A percentile compares a stretch with the other conserved stretches of the same genome.
Evolutionary conservation across 768 basidiomycete genomes (phyloP).

Genomic region (Sistotremastrum niveocremeum): DNA sequence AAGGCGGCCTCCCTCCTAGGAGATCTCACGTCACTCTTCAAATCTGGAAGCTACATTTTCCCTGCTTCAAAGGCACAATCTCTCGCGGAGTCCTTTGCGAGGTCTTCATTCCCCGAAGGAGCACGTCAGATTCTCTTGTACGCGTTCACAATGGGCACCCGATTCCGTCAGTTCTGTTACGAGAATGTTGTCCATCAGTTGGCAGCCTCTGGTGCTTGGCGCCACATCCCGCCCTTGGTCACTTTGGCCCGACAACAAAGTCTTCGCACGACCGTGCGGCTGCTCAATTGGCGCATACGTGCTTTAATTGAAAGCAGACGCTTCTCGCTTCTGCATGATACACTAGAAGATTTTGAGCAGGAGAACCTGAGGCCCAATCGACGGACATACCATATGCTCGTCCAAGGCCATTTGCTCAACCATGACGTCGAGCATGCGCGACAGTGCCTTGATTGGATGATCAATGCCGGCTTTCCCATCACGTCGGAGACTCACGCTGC

Average conservation of each 20-base stretch:
- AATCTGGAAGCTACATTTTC: background rate
- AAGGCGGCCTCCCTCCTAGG: too few relatives aligned
- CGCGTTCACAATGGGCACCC: conserved; percentile 35
- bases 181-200: conserved; percentile 40
- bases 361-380: conserved; percentile 35
- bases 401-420: conserved; percentile 58
- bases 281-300: conserved; percentile 60
- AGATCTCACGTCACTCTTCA: background rate
- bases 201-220: conserved; percentile 35
- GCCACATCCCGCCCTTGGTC: conserved; percentile 32
- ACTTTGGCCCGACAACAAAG: conserved; percentile 35
- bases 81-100: conserved; percentile 22
- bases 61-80: background rate
- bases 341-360: conserved; percentile 37
- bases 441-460: conserved; percentile 42
- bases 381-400: conserved; percentile 55
- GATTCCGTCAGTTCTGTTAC: conserved; percentile 40
- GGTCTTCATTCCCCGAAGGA: conserved; percentile 22
- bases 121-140: conserved; percentile 34
- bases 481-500: conserved; percentile 47
- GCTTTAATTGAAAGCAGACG: conserved; percentile 43
- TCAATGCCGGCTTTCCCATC: conserved; percentile 35
- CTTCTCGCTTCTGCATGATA: conserved; percentile 30
- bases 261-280: conserved; percentile 34
- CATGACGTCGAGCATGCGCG: conserved; percentile 45